phyloP scores from a whole-genome alignment of 768 basidiomycete species.

The Tricholoma matsutake region DNA sequence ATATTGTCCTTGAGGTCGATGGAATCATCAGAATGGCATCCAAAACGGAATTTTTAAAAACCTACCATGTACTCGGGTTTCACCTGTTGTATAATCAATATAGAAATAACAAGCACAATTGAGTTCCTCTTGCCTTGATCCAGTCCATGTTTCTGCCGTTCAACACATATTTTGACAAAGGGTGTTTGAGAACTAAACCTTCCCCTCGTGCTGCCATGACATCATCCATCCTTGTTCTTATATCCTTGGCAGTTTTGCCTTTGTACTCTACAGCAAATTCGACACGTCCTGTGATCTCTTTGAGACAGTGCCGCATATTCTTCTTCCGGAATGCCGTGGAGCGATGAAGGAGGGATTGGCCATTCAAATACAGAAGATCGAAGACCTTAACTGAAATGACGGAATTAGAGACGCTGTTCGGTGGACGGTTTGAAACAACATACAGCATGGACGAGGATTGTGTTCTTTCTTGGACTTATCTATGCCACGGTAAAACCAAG shows the following conservation, averaged over 20 bases:
- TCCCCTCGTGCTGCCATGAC: conserved; percentile 87
- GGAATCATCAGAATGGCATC: background rate
- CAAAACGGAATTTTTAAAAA: background rate
- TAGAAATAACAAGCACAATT: too few relatives aligned
- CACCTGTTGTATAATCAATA: conserved; percentile 41
- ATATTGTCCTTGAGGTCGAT: conserved; percentile 66
- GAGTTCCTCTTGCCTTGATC: conserved; percentile 65
- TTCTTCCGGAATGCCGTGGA: conserved; percentile 76
- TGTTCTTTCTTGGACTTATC: conserved; percentile 69
- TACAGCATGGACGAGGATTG: conserved; percentile 89
- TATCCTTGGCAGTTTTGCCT: conserved; percentile 79
- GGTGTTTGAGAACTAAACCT: conserved; percentile 90
- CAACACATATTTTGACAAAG: conserved; percentile 71
- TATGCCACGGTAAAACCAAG: conserved; percentile 21
- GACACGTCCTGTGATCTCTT: conserved; percentile 70
- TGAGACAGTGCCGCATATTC: conserved; percentile 67
- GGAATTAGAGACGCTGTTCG: background rate
- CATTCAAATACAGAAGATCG: conserved; percentile 88
- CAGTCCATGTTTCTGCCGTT: conserved; percentile 90
- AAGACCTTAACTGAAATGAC: conserved; percentile 82
- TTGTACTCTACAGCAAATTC: conserved; percentile 73
- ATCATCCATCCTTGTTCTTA: conserved; percentile 75
- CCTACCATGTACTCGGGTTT: conserved; percentile 86
- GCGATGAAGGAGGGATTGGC: conserved; percentile 69
- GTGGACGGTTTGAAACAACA: conserved; percentile 26